A percentile compares a stretch with the other conserved stretches of the same genome.
These are phyloP conservation scores for Monosporozyma siamensis DNA, from an alignment of 805 yeast genomes.

Conservation along the genomic window DNA sequence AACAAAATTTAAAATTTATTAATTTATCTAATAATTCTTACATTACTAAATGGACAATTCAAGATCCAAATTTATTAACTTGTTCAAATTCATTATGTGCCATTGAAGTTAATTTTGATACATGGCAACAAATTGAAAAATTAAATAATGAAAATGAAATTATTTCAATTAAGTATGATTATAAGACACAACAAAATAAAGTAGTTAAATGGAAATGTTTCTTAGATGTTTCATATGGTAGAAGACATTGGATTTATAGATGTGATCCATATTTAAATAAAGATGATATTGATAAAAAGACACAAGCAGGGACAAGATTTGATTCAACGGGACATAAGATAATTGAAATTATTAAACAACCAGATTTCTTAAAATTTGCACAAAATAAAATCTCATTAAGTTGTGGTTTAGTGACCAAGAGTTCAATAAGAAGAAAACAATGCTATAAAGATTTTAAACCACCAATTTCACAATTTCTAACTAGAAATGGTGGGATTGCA, in stretches of 20 bases:
- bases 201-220: conserved; percentile 28
- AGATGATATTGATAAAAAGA: conserved; percentile 25
- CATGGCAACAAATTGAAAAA: conserved; percentile 30
- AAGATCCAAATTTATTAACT: conserved; percentile 37
- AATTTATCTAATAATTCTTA: conserved; percentile 58
- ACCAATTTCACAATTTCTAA: conserved; percentile 27
- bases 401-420: conserved; percentile 27
- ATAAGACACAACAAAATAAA: conserved; percentile 12
- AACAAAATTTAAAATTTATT: conserved; percentile 41
- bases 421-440: conserved; percentile 21
- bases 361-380: conserved; percentile 33
- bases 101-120: conserved; percentile 55
- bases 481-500: conserved; percentile 25
- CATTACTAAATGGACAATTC: conserved; percentile 52
- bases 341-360: conserved; percentile 31
- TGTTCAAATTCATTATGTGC: conserved; percentile 45
- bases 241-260: conserved; percentile 74
- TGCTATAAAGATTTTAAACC: conserved; percentile 28
- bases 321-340: conserved; percentile 61
- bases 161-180: conserved; percentile 13
- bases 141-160: conserved; percentile 23
- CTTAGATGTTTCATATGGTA: conserved; percentile 40
- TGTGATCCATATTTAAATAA: conserved; percentile 29
- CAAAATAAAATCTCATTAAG: conserved; percentile 34
- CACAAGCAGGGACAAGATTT: conserved; percentile 40